These are phyloP conservation scores for Cnidoscolus chayamansa DNA, from an alignment of 441 rosid genomes.

Conservation along the genomic window DNA sequence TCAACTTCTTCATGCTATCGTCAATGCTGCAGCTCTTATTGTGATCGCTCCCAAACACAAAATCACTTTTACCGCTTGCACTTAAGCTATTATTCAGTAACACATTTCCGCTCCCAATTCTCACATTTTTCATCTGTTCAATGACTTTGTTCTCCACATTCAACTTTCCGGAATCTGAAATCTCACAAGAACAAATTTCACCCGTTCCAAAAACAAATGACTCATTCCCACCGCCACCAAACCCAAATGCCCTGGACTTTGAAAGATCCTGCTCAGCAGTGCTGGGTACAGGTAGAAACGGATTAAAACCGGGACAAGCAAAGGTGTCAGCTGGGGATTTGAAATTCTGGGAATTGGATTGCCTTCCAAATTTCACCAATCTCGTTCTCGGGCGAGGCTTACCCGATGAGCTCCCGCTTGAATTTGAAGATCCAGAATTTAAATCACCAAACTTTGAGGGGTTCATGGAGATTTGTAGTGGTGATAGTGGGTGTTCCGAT, in stretches of 20 bases:
- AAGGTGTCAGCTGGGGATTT: constrained; percentile 32
- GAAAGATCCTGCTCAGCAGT: constrained; percentile 20
- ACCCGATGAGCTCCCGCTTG: constrained; percentile 39
- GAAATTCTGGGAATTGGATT: constrained; percentile 38
- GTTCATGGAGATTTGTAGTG: constrained; percentile 35
- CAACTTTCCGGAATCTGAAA: constrained; percentile 14
- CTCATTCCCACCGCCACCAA: constrained; percentile 23
- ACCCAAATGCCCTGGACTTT: constrained; percentile 19
- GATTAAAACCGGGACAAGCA: constrained; percentile 47
- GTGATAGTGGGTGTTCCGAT: not conserved
- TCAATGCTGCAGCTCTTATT: constrained; percentile 25
- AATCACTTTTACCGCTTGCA: constrained; percentile 7
- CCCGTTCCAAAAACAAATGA: constrained; percentile 34
- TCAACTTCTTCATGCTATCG: constrained; percentile 46
- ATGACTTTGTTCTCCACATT: constrained; percentile 31
- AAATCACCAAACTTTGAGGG: constrained; percentile 45
- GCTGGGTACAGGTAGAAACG: constrained; percentile 32
- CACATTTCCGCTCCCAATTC: constrained; percentile 34
- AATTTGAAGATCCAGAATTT: constrained; percentile 46
- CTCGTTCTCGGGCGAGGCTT: constrained; percentile 50
- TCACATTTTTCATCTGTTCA: constrained; percentile 53
- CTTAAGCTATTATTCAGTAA: constrained; percentile 9
- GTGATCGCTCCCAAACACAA: constrained; percentile 26
- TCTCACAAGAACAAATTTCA: constrained; percentile 16
- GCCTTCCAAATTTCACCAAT: constrained; percentile 51